Percentiles rank a stretch among this genome's conserved stretches.
Evolutionary conservation across 331 rosid genomes (phyloP).

Genomic region (Arachis monticola): DNA sequence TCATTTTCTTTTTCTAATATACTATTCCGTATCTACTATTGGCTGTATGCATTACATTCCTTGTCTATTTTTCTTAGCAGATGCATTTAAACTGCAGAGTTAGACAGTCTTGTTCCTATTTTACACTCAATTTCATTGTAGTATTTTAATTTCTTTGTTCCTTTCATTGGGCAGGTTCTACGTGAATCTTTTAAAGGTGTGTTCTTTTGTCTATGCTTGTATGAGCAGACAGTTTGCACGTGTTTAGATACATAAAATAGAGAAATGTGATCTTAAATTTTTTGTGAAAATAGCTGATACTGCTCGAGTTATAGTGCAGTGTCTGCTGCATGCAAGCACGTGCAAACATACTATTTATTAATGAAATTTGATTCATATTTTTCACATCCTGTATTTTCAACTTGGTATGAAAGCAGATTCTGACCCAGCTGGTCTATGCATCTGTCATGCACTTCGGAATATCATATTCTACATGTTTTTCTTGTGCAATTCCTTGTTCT

Average conservation of each 20-base stretch:
- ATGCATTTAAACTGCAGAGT: constrained; percentile 37
- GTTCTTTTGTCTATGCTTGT: constrained; percentile 46
- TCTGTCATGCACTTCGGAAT: too few relatives aligned
- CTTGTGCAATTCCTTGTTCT: too few relatives aligned
- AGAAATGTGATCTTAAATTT: constrained; percentile 27
- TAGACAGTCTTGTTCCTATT: constrained; percentile 31
- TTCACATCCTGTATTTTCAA: too few relatives aligned
- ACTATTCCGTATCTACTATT: background rate
- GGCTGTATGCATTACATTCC: constrained; percentile 25
- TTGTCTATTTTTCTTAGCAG: constrained; percentile 6
- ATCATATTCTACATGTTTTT: too few relatives aligned
- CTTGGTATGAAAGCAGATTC: too few relatives aligned
- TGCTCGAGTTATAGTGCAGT: constrained; percentile 22
- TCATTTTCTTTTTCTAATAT: constrained; percentile 11
- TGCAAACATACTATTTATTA: too few relatives aligned
- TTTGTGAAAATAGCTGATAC: constrained; percentile 25
- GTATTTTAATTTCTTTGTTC: constrained; percentile 37
- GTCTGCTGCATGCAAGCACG: too few relatives aligned
- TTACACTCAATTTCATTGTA: constrained; percentile 25
- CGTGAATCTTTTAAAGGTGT: constrained; percentile 85
- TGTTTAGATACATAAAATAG: constrained; percentile 35
- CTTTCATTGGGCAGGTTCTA: constrained; percentile 63
- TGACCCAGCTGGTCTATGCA: too few relatives aligned
- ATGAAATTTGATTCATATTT: too few relatives aligned
- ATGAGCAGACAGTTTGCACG: constrained; percentile 29